Percentiles rank a stretch among this genome's conserved stretches.
Evolutionary conservation across 805 yeast species (phyloP).

Genomic region (Teunomyces cretensis): DNA sequence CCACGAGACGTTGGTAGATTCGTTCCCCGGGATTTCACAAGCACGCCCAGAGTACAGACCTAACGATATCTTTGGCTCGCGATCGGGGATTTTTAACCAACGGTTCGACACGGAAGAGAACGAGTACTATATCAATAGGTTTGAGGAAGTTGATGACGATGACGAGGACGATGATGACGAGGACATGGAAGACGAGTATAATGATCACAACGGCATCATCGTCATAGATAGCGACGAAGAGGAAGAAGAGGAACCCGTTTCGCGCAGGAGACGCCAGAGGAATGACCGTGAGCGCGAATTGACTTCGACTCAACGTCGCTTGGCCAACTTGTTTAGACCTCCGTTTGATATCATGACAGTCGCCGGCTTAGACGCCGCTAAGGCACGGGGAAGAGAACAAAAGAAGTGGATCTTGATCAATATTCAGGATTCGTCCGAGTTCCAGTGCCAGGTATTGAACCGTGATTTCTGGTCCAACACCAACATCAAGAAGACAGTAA

Average conservation of each 20-base stretch:
- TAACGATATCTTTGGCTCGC: constrained; percentile 48
- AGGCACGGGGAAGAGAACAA: constrained; percentile 56
- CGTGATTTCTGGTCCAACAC: constrained; percentile 88
- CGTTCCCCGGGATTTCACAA: constrained; percentile 11
- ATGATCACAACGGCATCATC: constrained; percentile 19
- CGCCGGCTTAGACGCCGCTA: constrained; percentile 72
- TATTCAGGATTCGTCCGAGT: constrained; percentile 82
- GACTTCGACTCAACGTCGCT: constrained; percentile 56
- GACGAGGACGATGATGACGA: constrained; percentile 27
- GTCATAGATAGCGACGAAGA: constrained; percentile 20
- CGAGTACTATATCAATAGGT: constrained; percentile 18
- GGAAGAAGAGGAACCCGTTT: constrained; percentile 12
- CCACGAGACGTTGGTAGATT: constrained; percentile 73
- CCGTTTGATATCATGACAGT: constrained; percentile 87
- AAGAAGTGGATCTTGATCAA: constrained; percentile 85
- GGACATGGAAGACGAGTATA: constrained; percentile 28
- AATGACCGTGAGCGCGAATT: constrained; percentile 36
- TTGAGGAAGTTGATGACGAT: constrained; percentile 19
- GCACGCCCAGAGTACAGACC: constrained; percentile 4
- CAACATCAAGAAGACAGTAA: constrained; percentile 62
- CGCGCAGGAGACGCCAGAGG: constrained; percentile 22
- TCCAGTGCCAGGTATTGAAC: constrained; percentile 84
- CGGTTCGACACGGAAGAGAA: constrained; percentile 42
- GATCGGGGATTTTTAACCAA: constrained; percentile 62
- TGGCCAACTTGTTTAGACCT: constrained; percentile 85